Evolutionary conservation across 2,329 filamentous ascomycete species (phyloP), one percentile per base, ranked within the genome.

Genomic region (Remersonia thermophila): DNA sequence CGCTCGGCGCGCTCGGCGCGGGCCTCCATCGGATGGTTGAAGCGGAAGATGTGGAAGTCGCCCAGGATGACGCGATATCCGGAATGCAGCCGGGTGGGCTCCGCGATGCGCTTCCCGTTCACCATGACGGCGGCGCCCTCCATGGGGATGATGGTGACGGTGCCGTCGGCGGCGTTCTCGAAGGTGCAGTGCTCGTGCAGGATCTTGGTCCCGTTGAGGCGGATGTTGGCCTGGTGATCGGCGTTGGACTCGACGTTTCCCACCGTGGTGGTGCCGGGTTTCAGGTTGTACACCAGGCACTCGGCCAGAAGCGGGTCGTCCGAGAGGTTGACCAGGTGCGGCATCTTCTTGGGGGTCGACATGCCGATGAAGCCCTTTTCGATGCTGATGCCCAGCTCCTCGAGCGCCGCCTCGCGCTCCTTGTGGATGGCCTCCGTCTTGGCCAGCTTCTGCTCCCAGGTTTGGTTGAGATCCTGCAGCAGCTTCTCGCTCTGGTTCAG

Each of bases 381-480:
- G 47, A 98, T 98, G 58, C 87, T 96, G 60, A 98, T 96, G 46
- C 91, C 91, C 30, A 98, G 71, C 57, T 98, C 91, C 62, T 98
- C 91, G 31, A 98, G 66, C 8, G 91, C 91, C 32, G 86, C 77
- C 59, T 98, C 91, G 47, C 91, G 78, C 60, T 98, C 91, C 56
- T 94, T 95, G 65, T 98, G 91, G 37, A 98, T 96, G 49, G 89
- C 78, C 57, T 98, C 91, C 0, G 91, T 98, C 62, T 93, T 95
- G 46, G 77, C 71, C 43, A 98, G 64, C 59, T 96, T 96, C 62
- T 98, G 76, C 62, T 98, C 91, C 91, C 91, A 98, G 0, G 91
- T 98, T 61, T 98, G 87, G 52, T 98, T 98, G 36, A 98, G 73
- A 55, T 98, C 91, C 33, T 82, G 80, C 52, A 96, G 83, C 14